These are phyloP conservation scores for Hippophae rhamnoides DNA, from an alignment of 306 rosid species.

Conservation along the genomic window DNA sequence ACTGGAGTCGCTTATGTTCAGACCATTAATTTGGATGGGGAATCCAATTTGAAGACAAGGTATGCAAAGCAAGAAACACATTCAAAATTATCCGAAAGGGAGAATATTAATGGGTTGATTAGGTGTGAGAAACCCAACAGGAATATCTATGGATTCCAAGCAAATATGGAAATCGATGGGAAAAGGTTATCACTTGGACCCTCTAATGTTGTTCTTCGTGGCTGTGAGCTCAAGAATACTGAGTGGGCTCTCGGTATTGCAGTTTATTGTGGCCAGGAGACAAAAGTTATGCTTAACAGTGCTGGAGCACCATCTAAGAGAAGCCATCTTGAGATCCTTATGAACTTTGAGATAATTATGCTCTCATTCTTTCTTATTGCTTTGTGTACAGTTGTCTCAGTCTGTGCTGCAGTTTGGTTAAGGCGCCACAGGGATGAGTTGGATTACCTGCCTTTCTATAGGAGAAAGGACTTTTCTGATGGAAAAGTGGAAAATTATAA, in stretches of 20 bases:
- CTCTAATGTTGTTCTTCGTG: slow-evolving; percentile 77
- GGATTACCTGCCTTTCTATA: slow-evolving; percentile 49
- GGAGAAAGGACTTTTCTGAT: slow-evolving; percentile 39
- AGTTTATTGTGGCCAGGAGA: slow-evolving; percentile 84
- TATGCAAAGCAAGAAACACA: slow-evolving; percentile 92
- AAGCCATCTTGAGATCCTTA: slow-evolving; percentile 81
- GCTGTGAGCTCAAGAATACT: slow-evolving; percentile 87
- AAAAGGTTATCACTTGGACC: slow-evolving; percentile 81
- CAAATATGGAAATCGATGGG: slow-evolving; percentile 67
- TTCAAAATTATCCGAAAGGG: slow-evolving; percentile 49
- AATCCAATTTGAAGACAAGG: slow-evolving; percentile 89
- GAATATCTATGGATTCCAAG: slow-evolving; percentile 90
- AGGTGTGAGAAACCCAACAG: slow-evolving; percentile 92
- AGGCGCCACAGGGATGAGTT: slow-evolving; percentile 39
- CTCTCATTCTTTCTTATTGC: slow-evolving; percentile 66
- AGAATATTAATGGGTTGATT: slow-evolving; percentile 45
- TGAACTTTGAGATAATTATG: slow-evolving; percentile 75
- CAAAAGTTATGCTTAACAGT: slow-evolving; percentile 87
- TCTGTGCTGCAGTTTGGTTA: slow-evolving; percentile 79
- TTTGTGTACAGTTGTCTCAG: slow-evolving; percentile 60
- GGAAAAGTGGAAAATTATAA: slow-evolving; percentile 29
- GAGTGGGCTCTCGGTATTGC: slow-evolving; percentile 74
- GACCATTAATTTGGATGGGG: slow-evolving; percentile 86
- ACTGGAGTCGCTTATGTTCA: slow-evolving; percentile 95
- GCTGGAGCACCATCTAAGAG: slow-evolving; percentile 97